Percentiles rank a stretch among this genome's conserved stretches.
phyloP scores from a whole-genome alignment of 2,329 filamentous ascomycete genomes.

The Cladosporium colombiae region DNA sequence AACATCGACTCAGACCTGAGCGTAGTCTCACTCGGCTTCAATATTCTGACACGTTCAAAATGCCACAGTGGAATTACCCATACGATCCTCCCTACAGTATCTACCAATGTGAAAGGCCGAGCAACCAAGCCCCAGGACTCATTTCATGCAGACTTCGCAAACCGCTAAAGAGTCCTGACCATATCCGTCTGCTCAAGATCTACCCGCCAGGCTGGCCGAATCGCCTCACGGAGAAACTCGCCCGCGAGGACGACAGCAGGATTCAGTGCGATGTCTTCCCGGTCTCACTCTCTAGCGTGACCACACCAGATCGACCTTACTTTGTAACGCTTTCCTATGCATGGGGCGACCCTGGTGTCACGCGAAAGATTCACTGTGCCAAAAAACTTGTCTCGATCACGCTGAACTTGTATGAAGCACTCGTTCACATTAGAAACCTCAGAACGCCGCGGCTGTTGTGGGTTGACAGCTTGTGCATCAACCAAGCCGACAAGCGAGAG shows the following conservation, averaged over 20 bases:
- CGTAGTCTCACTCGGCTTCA: neutral
- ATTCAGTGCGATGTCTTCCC: neutral
- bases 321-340: neutral
- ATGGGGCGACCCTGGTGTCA: neutral
- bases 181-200: neutral
- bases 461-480: conserved; percentile 20
- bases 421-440: neutral
- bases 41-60: neutral
- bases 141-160: neutral
- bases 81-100: neutral
- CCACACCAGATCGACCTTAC: neutral
- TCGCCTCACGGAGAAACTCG: neutral
- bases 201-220: neutral
- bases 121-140: neutral
- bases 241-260: neutral
- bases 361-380: neutral
- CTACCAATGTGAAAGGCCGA: neutral
- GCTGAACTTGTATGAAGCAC: neutral
- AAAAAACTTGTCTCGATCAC: neutral
- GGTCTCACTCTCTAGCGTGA: neutral
- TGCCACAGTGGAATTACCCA: neutral
- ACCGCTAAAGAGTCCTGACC: neutral
- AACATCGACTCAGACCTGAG: neutral
- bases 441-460: conserved; percentile 4
- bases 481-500: conserved; percentile 8